These are phyloP conservation scores for Colletotrichum tanaceti DNA, from an alignment of 2,329 filamentous ascomycete species.

Conservation along the genomic window DNA sequence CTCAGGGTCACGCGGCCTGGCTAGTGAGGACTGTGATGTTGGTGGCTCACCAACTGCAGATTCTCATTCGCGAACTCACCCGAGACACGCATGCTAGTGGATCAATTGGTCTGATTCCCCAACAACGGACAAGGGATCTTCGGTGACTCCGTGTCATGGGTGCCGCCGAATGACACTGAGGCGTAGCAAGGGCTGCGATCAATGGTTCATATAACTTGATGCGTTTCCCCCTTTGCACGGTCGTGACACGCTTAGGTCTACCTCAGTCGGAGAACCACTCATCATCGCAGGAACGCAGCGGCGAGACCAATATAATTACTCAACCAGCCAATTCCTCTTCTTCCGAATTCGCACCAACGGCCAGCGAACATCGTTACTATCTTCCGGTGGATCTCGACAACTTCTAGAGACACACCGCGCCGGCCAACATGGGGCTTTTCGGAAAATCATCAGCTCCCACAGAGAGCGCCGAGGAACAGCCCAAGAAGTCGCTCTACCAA, in stretches of 20 bases:
- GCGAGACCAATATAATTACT: neutral
- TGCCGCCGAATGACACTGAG: neutral
- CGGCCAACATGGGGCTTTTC: slow-evolving; percentile 15
- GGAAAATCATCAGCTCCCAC: slow-evolving; percentile 19
- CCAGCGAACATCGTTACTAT: neutral
- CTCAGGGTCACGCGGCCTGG: neutral
- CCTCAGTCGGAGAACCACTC: neutral
- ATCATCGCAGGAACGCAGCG: neutral
- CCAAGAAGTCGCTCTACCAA: slow-evolving; percentile 49
- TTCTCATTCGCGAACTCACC: neutral
- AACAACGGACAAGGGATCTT: neutral
- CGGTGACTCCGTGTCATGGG: neutral
- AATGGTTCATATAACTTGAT: neutral
- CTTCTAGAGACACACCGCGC: neutral
- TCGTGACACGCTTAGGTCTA: too few relatives aligned
- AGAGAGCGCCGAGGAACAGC: neutral
- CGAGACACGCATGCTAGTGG: neutral
- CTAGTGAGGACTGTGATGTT: slow-evolving; percentile 1
- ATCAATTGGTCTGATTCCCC: neutral
- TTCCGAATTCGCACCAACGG: neutral
- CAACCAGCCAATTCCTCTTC: neutral
- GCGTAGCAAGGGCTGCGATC: too few relatives aligned
- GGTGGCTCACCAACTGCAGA: neutral
- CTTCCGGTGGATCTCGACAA: too few relatives aligned
- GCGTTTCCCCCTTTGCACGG: neutral